phyloP scores from a whole-genome alignment of 495 filamentous ascomycete genomes.

The Darksidea phi region DNA sequence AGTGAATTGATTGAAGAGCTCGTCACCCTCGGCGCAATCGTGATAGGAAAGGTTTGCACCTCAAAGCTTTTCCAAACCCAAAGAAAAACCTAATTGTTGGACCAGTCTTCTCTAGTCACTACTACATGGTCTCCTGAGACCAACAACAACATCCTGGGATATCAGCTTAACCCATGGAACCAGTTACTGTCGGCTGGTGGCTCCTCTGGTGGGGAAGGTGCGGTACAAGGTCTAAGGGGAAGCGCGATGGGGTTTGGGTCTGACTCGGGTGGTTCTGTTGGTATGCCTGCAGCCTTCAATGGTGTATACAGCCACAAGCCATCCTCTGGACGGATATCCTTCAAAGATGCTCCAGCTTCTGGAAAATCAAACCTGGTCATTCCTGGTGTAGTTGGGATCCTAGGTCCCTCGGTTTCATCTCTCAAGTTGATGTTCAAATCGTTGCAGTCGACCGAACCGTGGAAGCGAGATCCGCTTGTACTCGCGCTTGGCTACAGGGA shows the following conservation, averaged over 20 bases:
- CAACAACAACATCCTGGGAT: slow-evolving; percentile 64
- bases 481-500: no score
- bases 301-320: slow-evolving; percentile 35
- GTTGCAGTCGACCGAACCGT: no score
- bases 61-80: no score
- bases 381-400: no score
- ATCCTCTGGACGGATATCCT: not conserved
- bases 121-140: slow-evolving; percentile 43
- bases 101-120: slow-evolving; percentile 59
- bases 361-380: no score
- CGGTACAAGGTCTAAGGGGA: slow-evolving; percentile 49
- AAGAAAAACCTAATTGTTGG: no score
- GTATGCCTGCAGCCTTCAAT: slow-evolving; percentile 39
- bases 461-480: no score
- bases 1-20: slow-evolving; percentile 38
- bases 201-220: slow-evolving; percentile 60
- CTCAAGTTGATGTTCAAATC: no score
- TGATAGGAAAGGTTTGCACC: slow-evolving; percentile 56
- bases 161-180: slow-evolving; percentile 64
- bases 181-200: slow-evolving; percentile 60
- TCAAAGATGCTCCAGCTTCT: no score
- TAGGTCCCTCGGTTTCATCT: no score
- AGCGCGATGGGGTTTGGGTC: slow-evolving; percentile 43
- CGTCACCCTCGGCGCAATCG: slow-evolving; percentile 49
- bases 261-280: slow-evolving; percentile 39